phyloP scores from a whole-genome alignment of 192 early-diverging fungal genomes.

The Obelidium mucronatum region DNA sequence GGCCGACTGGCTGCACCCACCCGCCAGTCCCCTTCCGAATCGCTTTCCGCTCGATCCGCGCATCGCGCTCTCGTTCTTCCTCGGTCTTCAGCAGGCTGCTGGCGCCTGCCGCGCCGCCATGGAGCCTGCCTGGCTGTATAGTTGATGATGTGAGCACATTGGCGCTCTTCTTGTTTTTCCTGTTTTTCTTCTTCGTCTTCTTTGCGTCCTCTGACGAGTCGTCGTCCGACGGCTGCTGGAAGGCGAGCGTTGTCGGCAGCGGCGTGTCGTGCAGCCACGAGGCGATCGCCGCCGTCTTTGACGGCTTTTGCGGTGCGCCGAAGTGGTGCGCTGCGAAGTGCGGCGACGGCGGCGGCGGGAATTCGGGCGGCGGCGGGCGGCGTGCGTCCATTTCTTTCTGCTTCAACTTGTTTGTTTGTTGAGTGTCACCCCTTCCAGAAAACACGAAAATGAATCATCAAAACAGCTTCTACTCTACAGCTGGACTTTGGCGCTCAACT shows the following conservation, averaged over 20 bases:
- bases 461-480: too few species aligned
- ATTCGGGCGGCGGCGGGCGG: too few species aligned
- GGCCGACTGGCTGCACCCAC: slow-evolving; percentile 26
- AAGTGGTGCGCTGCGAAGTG: too few species aligned
- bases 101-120: background rate
- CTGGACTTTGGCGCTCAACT: slow-evolving; percentile 28
- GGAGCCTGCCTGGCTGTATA: background rate
- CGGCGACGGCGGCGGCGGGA: too few species aligned
- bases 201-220: background rate
- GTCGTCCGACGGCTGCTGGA: background rate
- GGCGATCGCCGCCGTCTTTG: background rate
- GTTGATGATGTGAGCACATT: too few species aligned
- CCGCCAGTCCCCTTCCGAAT: background rate
- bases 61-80: background rate
- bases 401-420: too few species aligned
- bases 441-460: too few species aligned
- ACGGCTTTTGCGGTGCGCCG: too few species aligned
- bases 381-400: too few species aligned
- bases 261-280: slow-evolving; percentile 17
- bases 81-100: background rate
- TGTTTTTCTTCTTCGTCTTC: background rate
- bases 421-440: too few species aligned
- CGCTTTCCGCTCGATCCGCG: background rate
- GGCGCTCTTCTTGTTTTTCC: background rate
- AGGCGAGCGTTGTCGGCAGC: slow-evolving; percentile 20